These are phyloP conservation scores for Chrysopogon serrulatus DNA, from an alignment of 176 grass and related monocot genomes.

Conservation along the genomic window DNA sequence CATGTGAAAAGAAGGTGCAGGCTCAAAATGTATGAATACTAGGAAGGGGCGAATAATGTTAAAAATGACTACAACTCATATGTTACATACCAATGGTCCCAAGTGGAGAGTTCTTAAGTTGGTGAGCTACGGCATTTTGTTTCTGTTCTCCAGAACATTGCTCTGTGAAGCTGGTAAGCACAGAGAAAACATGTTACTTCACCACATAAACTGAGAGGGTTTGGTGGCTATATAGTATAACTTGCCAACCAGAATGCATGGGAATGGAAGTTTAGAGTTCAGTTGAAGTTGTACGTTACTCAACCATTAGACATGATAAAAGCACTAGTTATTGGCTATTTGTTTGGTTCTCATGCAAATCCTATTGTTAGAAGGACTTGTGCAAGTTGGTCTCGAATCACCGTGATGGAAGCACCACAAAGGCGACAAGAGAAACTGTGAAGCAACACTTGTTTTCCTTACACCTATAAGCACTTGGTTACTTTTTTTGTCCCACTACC, in stretches of 20 bases:
- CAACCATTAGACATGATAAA: not conserved
- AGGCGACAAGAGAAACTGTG: not conserved
- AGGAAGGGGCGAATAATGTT: not conserved
- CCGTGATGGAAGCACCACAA: not conserved
- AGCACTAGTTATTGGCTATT: not conserved
- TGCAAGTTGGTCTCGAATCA: not conserved
- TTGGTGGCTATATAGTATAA: not conserved
- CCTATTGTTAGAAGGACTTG: not conserved
- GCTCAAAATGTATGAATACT: not conserved
- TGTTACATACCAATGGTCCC: constrained; percentile 32
- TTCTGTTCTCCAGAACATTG: constrained; percentile 30
- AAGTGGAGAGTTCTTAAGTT: constrained; percentile 37
- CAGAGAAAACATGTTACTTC: constrained; percentile 10
- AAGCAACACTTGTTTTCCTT: not conserved
- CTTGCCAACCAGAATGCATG: not conserved
- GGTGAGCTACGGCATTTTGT: constrained; percentile 7
- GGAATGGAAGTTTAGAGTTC: not conserved
- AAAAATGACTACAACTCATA: not conserved
- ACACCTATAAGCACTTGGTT: not conserved
- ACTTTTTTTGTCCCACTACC: not conserved
- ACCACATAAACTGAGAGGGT: not conserved
- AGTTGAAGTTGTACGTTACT: not conserved
- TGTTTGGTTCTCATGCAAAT: constrained; percentile 2
- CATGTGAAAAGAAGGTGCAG: not conserved
- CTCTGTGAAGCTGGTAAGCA: constrained; percentile 35